Base-by-base conservation (phyloP, 371 early-diverging fungal species). In the Mortierella sp. region DNA sequence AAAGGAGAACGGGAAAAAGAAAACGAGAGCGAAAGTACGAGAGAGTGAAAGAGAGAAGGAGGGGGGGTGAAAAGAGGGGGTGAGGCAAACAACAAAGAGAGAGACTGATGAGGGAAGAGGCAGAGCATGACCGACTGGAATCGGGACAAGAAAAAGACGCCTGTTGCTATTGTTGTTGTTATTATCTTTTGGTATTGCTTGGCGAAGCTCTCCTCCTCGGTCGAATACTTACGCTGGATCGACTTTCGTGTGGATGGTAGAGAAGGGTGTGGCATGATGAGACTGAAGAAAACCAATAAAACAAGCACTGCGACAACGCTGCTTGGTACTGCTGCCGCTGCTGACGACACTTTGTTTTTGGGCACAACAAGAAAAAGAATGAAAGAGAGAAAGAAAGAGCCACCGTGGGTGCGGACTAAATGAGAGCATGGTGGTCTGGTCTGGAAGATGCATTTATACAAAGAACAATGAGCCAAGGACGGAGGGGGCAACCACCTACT, bases 111-210 rank as follows among this genome's bases (percentile, higher is more conserved):
- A 26, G 14, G 16, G 34, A 68, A 10, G 68, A 38, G 42, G 42
- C 38, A 65, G 68, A 68, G 68, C 68, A 68, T 68, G 68, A 68
- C 42, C 68, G 68, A 68, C 38, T 68, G 68, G 42, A 42, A 68
- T 68, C 68, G 68, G 68, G 68, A 68, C 68, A 42, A 16, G 21
- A 50, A 14, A 50, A 50, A 50, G 16, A 14, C 50, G 38, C 44
- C 34, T 34, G 42, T 26, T 55, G 24, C n/a, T n/a, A n/a, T 55
- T 55, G 7, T n/a, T 55, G 42, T 38, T 50, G 50, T 63, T 42
- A 19, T 72, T 72, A 14, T 8, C 26, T n/a, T 8, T 1, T 72
- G 28, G 38, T 7, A n/a, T 38, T 65, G 34, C 65, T 38, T 65
- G 65, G 38, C 38, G 42, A 65, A 38, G 38, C 38, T 65, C 65